A percentile compares a stretch with the other conserved stretches of the same genome.
Evolutionary conservation across 2,329 filamentous ascomycete genomes (phyloP).

Genomic region (Piedraia hortae): DNA sequence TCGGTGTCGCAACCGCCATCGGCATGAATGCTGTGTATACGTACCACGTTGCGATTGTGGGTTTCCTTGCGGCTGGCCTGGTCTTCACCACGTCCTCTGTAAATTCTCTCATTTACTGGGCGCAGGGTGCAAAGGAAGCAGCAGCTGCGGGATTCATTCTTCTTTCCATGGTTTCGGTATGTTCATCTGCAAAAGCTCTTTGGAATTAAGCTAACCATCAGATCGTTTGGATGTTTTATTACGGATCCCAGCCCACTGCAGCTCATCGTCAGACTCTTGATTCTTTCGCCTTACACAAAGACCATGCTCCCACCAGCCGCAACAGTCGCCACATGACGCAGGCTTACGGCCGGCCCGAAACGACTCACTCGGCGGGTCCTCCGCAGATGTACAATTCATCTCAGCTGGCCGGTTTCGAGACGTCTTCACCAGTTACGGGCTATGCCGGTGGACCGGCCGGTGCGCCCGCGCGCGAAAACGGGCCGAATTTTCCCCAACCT

Average conservation of each 20-base stretch:
- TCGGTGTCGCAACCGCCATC: conserved; percentile 56
- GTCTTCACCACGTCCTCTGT: conserved; percentile 67
- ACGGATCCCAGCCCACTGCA: conserved; percentile 71
- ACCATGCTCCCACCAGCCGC: conserved; percentile 31
- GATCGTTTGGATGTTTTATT: conserved; percentile 98
- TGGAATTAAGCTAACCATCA: conserved; percentile 16
- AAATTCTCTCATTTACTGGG: conserved; percentile 59
- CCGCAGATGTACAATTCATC: conserved; percentile 96
- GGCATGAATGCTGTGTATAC: conserved; percentile 62
- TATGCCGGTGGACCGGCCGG: conserved; percentile 31
- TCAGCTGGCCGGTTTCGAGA: conserved; percentile 87
- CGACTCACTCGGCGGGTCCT: conserved; percentile 33
- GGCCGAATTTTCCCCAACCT: conserved; percentile 15
- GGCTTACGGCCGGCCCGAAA: conserved; percentile 57
- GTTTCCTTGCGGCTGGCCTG: conserved; percentile 58
- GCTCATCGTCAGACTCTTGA: conserved; percentile 76
- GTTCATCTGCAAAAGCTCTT: conserved; percentile 14
- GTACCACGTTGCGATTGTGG: conserved; percentile 79
- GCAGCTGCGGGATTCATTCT: conserved; percentile 82
- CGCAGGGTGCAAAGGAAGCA: conserved; percentile 43
- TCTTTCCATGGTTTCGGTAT: conserved; percentile 71
- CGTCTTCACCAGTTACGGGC: conserved; percentile 57
- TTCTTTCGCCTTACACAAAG: conserved; percentile 83
- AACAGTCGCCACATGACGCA: conserved; percentile 44
- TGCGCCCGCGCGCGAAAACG: conserved; percentile 31